Percentiles rank a stretch among this genome's conserved stretches.
phyloP scores from a whole-genome alignment of 495 filamentous ascomycete species.

The Neurospora hispaniola region DNA sequence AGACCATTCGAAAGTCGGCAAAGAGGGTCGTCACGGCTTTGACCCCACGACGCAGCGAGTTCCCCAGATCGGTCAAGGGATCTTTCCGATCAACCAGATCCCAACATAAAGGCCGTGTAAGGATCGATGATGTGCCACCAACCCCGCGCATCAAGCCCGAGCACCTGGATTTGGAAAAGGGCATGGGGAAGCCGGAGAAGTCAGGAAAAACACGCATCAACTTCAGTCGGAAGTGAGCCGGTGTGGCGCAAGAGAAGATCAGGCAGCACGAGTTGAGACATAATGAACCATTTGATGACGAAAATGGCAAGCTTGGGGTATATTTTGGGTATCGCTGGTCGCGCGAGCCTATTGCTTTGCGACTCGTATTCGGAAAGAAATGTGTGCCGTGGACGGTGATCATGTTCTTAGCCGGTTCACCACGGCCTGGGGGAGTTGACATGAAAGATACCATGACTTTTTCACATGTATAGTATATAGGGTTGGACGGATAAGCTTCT shows the following conservation, averaged over 20 bases:
- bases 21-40: conserved; percentile 42
- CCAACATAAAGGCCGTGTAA: conserved; percentile 14
- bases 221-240: conserved; percentile 20
- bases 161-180: conserved; percentile 41
- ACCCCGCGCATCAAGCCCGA: conserved; percentile 35
- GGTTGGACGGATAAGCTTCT: conserved; percentile 8
- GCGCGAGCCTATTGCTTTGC: neutral
- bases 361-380: neutral
- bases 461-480: conserved; percentile 18
- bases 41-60: conserved; percentile 43
- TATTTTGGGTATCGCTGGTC: neutral
- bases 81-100: conserved; percentile 12
- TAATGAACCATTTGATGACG: neutral
- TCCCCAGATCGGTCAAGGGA: conserved; percentile 42
- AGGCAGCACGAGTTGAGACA: neutral
- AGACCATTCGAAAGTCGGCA: conserved; percentile 42
- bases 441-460: conserved; percentile 11
- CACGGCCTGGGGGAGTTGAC: neutral
- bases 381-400: neutral
- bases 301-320: neutral
- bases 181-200: conserved; percentile 25
- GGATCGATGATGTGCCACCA: conserved; percentile 40
- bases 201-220: conserved; percentile 19
- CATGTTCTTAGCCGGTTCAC: conserved; percentile 1
- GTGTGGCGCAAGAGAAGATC: neutral